Evolutionary conservation across 768 basidiomycete genomes (phyloP).

Genomic region (Fistulinella prunicolor): DNA sequence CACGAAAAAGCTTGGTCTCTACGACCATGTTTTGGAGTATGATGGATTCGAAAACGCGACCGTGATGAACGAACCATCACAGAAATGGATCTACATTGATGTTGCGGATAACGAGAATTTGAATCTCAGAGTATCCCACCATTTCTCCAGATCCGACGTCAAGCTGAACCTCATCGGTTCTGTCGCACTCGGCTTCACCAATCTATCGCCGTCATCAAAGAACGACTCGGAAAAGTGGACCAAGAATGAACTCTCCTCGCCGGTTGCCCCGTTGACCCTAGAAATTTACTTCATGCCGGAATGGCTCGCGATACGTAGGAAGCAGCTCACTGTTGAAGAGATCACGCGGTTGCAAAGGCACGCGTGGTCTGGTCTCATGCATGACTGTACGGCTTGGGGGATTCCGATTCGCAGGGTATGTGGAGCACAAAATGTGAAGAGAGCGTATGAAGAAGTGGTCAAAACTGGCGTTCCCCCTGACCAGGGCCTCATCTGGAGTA

Average conservation of each 20-base stretch:
- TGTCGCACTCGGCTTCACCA: conserved; percentile 56
- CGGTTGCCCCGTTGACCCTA: conserved; percentile 15
- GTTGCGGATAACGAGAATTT: conserved; percentile 55
- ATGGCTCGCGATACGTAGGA: conserved; percentile 57
- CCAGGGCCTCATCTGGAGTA: conserved; percentile 59
- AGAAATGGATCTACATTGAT: conserved; percentile 60
- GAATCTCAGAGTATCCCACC: conserved; percentile 42
- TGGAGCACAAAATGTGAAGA: conserved; percentile 47
- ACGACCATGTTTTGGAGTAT: conserved; percentile 57
- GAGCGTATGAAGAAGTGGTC: conserved; percentile 46
- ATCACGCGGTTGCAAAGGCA: conserved; percentile 49
- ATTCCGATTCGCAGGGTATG: conserved; percentile 47
- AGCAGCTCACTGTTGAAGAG: conserved; percentile 43
- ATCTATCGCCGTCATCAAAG: conserved; percentile 45
- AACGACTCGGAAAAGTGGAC: conserved; percentile 37
- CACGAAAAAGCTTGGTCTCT: conserved; percentile 51
- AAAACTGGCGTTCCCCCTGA: conserved; percentile 50
- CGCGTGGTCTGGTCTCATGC: conserved; percentile 62
- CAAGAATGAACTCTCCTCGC: conserved; percentile 33
- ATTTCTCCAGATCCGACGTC: conserved; percentile 35
- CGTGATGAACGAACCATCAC: conserved; percentile 28
- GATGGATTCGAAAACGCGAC: conserved; percentile 37
- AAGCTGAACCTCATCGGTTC: conserved; percentile 35
- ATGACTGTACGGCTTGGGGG: conserved; percentile 51
- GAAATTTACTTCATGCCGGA: conserved; percentile 69